phyloP scores from a whole-genome alignment of 768 basidiomycete genomes.

The Rhizopogon sp. region DNA sequence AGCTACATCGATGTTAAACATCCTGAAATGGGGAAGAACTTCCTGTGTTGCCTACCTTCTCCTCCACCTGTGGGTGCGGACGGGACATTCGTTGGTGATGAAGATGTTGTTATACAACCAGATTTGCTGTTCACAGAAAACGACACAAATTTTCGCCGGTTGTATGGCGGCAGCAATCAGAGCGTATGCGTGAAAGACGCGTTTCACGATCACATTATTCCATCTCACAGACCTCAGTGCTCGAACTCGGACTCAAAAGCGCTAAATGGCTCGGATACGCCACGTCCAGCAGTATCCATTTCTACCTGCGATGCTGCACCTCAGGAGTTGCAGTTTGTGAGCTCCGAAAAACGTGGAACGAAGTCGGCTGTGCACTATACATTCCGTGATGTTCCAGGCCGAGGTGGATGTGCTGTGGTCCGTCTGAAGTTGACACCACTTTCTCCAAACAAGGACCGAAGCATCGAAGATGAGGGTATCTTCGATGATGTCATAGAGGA shows the following conservation, averaged over 20 bases:
- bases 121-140: conserved; percentile 94
- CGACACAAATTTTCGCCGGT: conserved; percentile 89
- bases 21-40: conserved; percentile 65
- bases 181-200: conserved; percentile 90
- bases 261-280: not conserved
- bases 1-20: conserved; percentile 71
- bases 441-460: conserved; percentile 69
- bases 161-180: conserved; percentile 86
- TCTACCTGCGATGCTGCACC: not conserved
- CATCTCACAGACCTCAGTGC: conserved; percentile 59
- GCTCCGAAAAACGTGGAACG: conserved; percentile 83
- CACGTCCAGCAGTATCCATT: not conserved
- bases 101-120: conserved; percentile 59
- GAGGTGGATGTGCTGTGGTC: conserved; percentile 93
- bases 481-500: conserved; percentile 92
- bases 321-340: conserved; percentile 50
- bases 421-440: conserved; percentile 86
- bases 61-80: conserved; percentile 83
- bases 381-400: conserved; percentile 81
- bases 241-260: conserved; percentile 1
- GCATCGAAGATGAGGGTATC: conserved; percentile 77
- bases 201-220: conserved; percentile 97
- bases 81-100: conserved; percentile 59
- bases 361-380: conserved; percentile 91
- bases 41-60: conserved; percentile 86